Conservation (phyloP, 257 asterid genomes). For the Primulina tabacum region DNA sequence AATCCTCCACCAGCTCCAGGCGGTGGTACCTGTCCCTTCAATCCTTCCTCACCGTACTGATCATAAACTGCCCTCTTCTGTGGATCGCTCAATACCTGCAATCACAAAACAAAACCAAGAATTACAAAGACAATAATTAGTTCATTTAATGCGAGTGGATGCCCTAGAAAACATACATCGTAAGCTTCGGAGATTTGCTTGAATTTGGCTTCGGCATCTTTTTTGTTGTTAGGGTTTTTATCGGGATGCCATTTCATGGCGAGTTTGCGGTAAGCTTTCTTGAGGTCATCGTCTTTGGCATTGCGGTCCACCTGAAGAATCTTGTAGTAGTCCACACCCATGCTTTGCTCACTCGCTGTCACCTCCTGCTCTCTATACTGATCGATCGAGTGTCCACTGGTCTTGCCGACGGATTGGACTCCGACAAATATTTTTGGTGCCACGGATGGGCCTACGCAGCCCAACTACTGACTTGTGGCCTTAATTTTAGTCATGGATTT, state of each 20-base stretch:
- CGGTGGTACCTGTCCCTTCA: constrained; percentile 42
- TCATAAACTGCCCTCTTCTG: constrained; percentile 21
- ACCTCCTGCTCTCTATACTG: no score
- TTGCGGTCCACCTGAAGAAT: not conserved
- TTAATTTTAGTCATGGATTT: no score
- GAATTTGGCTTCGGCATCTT: constrained; percentile 24
- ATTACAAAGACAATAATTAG: not conserved
- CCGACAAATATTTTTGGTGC: no score
- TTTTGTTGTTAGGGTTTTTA: constrained; percentile 16
- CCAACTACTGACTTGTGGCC: not conserved
- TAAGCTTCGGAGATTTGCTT: constrained; percentile 26
- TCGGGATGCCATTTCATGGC: constrained; percentile 28
- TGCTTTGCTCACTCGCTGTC: not conserved
- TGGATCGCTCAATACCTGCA: constrained; percentile 23
- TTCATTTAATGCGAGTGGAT: not conserved
- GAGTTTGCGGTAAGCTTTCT: constrained; percentile 23
- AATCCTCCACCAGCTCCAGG: constrained; percentile 42
- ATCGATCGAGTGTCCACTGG: no score
- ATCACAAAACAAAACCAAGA: not conserved
- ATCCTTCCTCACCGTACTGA: constrained; percentile 46
- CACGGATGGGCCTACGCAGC: not conserved
- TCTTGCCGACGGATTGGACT: not conserved
- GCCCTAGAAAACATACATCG: constrained; percentile 8
- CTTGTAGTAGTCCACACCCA: constrained; percentile 12
- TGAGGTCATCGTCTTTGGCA: constrained; percentile 24